These are phyloP conservation scores for Protomyces inundatus DNA, from an alignment of 1,139 yeast species.

Conservation along the genomic window DNA sequence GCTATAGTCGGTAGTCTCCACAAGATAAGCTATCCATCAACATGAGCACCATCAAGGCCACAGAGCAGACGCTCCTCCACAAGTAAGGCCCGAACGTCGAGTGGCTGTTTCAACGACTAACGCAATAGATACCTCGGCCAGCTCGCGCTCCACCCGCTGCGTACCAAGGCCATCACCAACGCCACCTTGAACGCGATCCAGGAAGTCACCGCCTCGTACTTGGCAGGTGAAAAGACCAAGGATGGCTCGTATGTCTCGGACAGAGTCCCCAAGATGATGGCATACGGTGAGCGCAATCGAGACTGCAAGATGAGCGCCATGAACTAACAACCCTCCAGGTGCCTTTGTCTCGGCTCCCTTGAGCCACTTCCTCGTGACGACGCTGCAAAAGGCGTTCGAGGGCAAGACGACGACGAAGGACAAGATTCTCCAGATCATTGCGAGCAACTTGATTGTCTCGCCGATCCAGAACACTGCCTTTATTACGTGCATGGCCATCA, in stretches of 20 bases:
- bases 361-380: constrained; percentile 49
- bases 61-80: constrained; percentile 22
- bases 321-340: not conserved
- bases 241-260: constrained; percentile 39
- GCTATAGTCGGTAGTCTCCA: too few relatives aligned
- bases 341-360: constrained; percentile 66
- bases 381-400: constrained; percentile 39
- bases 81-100: not conserved
- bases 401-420: constrained; percentile 37
- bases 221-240: constrained; percentile 42
- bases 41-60: constrained; percentile 2
- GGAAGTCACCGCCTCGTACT: constrained; percentile 40
- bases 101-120: not conserved
- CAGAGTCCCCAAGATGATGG: constrained; percentile 59
- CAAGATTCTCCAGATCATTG: constrained; percentile 55
- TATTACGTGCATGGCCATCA: constrained; percentile 46
- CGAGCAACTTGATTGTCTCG: constrained; percentile 58
- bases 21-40: too few relatives aligned
- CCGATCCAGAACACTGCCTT: constrained; percentile 58
- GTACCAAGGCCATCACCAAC: constrained; percentile 41
- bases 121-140: constrained; percentile 4
- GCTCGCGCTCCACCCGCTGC: constrained; percentile 20
- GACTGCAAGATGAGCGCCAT: not conserved
- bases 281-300: constrained; percentile 51
- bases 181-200: constrained; percentile 41